Evolutionary conservation across 2,329 filamentous ascomycete genomes (phyloP).

Genomic region (Talaromyces islandicus): DNA sequence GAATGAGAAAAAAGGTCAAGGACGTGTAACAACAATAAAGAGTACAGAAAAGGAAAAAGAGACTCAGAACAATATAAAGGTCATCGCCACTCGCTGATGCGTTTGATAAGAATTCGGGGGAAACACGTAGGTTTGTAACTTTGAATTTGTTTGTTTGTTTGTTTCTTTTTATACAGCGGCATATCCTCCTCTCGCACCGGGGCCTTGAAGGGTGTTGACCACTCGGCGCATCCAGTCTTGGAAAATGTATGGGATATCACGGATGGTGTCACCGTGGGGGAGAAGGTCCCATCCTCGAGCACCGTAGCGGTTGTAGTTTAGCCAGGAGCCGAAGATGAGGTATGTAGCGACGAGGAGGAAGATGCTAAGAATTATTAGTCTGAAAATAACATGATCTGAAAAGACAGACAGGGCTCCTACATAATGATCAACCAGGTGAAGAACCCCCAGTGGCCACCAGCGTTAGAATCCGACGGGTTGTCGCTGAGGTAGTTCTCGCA

Average conservation of each 20-base stretch:
- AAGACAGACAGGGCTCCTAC: too few species aligned
- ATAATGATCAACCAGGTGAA: slow-evolving; percentile 96
- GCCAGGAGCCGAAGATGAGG: slow-evolving; percentile 96
- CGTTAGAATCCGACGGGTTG: slow-evolving; percentile 34
- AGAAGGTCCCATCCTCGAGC: slow-evolving; percentile 92
- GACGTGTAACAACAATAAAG: background rate
- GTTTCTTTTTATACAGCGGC: slow-evolving; percentile 66
- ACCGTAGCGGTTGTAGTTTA: slow-evolving; percentile 97
- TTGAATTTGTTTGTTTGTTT: background rate
- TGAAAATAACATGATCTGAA: background rate
- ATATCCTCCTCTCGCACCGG: slow-evolving; percentile 82
- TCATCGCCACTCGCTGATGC: background rate
- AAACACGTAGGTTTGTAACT: background rate
- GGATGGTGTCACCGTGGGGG: slow-evolving; percentile 85
- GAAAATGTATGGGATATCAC: slow-evolving; percentile 85
- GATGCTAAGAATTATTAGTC: slow-evolving; percentile 48
- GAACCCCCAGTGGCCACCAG: slow-evolving; percentile 71
- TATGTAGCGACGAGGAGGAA: slow-evolving; percentile 85
- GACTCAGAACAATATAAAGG: background rate
- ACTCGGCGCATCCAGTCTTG: slow-evolving; percentile 81
- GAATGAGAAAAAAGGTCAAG: background rate
- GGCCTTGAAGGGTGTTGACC: slow-evolving; percentile 75
- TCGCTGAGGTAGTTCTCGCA: slow-evolving; percentile 58
- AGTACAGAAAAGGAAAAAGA: background rate
- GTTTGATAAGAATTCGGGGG: background rate